Evolutionary conservation across 176 grass and related monocot species (phyloP).

Genomic region (Carex kokanica): DNA sequence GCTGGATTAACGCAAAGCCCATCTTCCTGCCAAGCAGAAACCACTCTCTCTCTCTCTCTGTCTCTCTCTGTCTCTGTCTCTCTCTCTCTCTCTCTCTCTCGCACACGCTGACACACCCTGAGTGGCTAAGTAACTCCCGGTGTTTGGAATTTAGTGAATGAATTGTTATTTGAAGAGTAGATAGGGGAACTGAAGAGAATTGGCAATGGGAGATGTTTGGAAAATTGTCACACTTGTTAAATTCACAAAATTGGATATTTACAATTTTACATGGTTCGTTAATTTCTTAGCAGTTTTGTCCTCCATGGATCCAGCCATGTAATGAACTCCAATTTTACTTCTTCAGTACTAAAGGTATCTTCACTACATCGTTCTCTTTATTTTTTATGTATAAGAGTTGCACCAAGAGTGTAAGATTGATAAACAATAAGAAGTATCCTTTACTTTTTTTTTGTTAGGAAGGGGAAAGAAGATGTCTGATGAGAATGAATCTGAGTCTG

Average conservation of each 20-base stretch:
- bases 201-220: neutral
- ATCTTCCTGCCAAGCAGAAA: too few relatives aligned
- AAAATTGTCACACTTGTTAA: neutral
- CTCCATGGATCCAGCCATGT: neutral
- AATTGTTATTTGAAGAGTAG: neutral
- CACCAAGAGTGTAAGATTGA: neutral
- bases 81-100: neutral
- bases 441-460: conserved; percentile 4
- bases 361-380: neutral
- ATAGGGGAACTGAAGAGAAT: neutral
- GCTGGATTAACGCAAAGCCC: too few relatives aligned
- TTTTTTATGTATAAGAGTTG: neutral
- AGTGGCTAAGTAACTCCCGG: neutral
- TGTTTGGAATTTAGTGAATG: neutral
- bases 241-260: conserved; percentile 10
- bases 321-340: neutral
- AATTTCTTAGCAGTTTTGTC: conserved; percentile 2
- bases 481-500: conserved; percentile 8
- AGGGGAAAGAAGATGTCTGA: conserved; percentile 28
- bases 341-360: conserved; percentile 10
- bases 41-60: too few relatives aligned
- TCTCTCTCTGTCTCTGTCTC: conserved; percentile 16
- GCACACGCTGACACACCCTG: neutral
- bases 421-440: neutral
- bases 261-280: neutral